phyloP scores from a whole-genome alignment of 768 basidiomycete genomes.

The Tricholoma matsutake region DNA sequence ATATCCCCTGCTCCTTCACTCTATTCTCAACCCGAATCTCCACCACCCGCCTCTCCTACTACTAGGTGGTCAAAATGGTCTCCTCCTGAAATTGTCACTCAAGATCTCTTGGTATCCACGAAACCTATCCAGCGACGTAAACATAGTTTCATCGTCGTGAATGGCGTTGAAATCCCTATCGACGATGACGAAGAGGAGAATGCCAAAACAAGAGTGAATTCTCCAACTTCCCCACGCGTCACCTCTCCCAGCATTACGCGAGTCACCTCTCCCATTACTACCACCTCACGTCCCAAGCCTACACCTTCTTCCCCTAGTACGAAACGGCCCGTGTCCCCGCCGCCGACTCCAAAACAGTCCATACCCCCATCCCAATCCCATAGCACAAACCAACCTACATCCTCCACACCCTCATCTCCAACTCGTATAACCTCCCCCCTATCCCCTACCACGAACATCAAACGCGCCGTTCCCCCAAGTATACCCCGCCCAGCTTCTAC shows the following conservation, averaged over 20 bases:
- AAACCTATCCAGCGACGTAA: conserved; percentile 15
- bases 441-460: background rate
- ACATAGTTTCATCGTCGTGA: conserved; percentile 35
- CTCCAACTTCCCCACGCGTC: too few species aligned
- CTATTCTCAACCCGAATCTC: background rate
- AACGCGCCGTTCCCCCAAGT: background rate
- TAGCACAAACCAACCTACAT: too few species aligned
- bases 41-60: background rate
- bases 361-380: too few species aligned
- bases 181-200: conserved; percentile 31
- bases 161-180: conserved; percentile 38
- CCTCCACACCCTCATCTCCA: too few species aligned
- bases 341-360: too few species aligned
- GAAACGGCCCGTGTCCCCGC: too few species aligned
- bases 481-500: too few species aligned
- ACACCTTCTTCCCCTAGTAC: background rate
- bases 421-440: background rate
- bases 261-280: background rate
- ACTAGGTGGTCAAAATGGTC: background rate
- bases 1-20: background rate
- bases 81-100: background rate
- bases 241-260: background rate
- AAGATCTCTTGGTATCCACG: background rate
- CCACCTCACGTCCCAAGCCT: too few species aligned
- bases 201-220: too few species aligned